Percentiles rank a stretch among this genome's conserved stretches.
Evolutionary conservation across 208 protist genomes (phyloP).

Genomic region (Phytomonas serpens): DNA sequence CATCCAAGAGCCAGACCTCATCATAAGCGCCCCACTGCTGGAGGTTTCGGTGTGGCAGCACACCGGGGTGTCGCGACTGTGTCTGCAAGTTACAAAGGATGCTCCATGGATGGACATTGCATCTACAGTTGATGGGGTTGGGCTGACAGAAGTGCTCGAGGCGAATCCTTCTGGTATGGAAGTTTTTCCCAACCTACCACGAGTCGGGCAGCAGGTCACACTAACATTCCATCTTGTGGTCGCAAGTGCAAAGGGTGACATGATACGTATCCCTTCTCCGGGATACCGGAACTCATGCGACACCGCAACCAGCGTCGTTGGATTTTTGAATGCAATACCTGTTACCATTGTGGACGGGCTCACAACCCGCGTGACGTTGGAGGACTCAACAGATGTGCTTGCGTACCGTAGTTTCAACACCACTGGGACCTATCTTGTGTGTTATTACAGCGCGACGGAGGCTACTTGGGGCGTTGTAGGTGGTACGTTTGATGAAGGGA

Average conservation of each 20-base stretch:
- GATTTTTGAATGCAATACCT: conserved; percentile 26
- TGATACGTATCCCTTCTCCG: conserved; percentile 36
- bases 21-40: conserved; percentile 34
- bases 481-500: conserved; percentile 36
- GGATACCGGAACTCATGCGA: conserved; percentile 38
- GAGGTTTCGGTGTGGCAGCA: conserved; percentile 62
- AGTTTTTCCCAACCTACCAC: conserved; percentile 48
- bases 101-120: conserved; percentile 59
- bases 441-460: conserved; percentile 74
- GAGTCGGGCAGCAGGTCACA: conserved; percentile 83
- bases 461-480: conserved; percentile 61
- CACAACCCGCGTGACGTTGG: conserved; percentile 38
- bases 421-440: conserved; percentile 51
- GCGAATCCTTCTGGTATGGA: conserved; percentile 58
- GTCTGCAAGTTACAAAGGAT: conserved; percentile 24
- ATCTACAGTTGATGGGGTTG: conserved; percentile 21
- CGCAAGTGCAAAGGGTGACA: conserved; percentile 31
- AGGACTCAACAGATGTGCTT: conserved; percentile 59
- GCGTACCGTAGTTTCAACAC: conserved; percentile 73
- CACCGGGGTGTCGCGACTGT: conserved; percentile 48
- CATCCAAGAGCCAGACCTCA: conserved; percentile 51
- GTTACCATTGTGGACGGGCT: conserved; percentile 30
- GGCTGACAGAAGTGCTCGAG: conserved; percentile 26
- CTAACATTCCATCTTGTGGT: conserved; percentile 65
- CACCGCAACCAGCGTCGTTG: conserved; percentile 19